Evolutionary conservation across 2,329 filamentous ascomycete species (phyloP).

Genomic region (Ceratocystis albifundus): DNA sequence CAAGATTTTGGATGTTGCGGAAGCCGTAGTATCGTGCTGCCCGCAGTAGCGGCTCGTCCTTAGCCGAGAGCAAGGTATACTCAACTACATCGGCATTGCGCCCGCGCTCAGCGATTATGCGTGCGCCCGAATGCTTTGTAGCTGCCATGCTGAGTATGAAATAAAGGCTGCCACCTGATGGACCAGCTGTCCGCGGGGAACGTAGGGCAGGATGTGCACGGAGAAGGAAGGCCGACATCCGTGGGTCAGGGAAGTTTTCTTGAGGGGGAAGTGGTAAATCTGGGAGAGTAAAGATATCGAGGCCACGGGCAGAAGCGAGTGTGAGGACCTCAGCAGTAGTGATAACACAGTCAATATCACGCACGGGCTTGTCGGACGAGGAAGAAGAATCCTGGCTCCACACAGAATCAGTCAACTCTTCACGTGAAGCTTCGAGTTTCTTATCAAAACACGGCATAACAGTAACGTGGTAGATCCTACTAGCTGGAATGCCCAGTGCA

Average conservation of each 20-base stretch:
- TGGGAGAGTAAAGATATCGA: slow-evolving; percentile 55
- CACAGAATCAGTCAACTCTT: slow-evolving; percentile 72
- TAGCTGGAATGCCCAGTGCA: slow-evolving; percentile 57
- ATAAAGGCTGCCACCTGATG: slow-evolving; percentile 79
- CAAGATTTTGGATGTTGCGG: slow-evolving; percentile 94
- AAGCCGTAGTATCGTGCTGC: slow-evolving; percentile 94
- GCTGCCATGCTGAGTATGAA: slow-evolving; percentile 71
- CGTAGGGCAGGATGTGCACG: slow-evolving; percentile 31
- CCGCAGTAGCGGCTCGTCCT: slow-evolving; percentile 52
- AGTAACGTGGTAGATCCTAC: slow-evolving; percentile 84
- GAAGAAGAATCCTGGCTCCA: slow-evolving; percentile 39
- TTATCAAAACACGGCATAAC: slow-evolving; percentile 99
- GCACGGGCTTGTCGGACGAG: slow-evolving; percentile 44
- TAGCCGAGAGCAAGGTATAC: slow-evolving; percentile 52
- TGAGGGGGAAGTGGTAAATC: slow-evolving; percentile 37
- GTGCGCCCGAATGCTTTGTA: slow-evolving; percentile 56
- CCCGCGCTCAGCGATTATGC: slow-evolving; percentile 59
- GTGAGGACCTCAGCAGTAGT: slow-evolving; percentile 90
- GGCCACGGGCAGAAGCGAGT: slow-evolving; percentile 66
- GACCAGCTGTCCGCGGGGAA: slow-evolving; percentile 58
- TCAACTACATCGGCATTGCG: slow-evolving; percentile 88
- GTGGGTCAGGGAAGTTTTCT: slow-evolving; percentile 59
- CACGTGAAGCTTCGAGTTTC: slow-evolving; percentile 88
- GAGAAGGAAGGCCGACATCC: slow-evolving; percentile 63
- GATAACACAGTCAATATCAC: slow-evolving; percentile 96